These are phyloP conservation scores for Scheffersomyces parashehatae DNA, from an alignment of 1,139 yeast genomes.

Conservation along the genomic window DNA sequence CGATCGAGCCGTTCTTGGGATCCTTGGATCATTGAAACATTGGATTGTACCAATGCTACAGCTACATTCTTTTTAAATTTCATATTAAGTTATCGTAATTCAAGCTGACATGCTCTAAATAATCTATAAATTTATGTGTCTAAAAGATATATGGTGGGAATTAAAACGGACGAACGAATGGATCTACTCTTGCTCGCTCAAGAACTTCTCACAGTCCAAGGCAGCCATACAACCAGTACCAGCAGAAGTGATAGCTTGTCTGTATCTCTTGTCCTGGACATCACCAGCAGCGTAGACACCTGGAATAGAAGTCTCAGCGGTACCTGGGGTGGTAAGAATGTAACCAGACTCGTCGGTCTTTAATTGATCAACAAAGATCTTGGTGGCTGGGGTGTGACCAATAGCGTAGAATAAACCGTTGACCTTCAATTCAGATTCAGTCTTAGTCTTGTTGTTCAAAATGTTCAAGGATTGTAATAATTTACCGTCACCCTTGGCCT, in stretches of 20 bases:
- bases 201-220: conserved; percentile 84
- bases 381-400: conserved; percentile 96
- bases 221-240: conserved; percentile 99
- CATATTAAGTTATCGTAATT: no score
- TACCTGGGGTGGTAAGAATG: conserved; percentile 84
- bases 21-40: no score
- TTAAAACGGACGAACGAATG: neutral
- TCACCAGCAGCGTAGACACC: conserved; percentile 99
- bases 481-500: conserved; percentile 92
- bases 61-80: no score
- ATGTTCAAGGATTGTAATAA: conserved; percentile 60
- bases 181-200: conserved; percentile 61
- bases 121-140: no score
- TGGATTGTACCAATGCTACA: no score
- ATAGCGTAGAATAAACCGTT: conserved; percentile 97
- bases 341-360: conserved; percentile 88
- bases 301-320: conserved; percentile 80
- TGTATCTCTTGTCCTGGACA: conserved; percentile 93
- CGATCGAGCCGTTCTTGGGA: no score
- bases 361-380: conserved; percentile 72
- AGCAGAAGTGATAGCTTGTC: conserved; percentile 99
- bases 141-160: no score
- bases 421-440: conserved; percentile 67
- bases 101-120: no score
- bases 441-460: conserved; percentile 72